Conservation (phyloP, 139 green algal genomes). For the Gonium pectorale region DNA sequence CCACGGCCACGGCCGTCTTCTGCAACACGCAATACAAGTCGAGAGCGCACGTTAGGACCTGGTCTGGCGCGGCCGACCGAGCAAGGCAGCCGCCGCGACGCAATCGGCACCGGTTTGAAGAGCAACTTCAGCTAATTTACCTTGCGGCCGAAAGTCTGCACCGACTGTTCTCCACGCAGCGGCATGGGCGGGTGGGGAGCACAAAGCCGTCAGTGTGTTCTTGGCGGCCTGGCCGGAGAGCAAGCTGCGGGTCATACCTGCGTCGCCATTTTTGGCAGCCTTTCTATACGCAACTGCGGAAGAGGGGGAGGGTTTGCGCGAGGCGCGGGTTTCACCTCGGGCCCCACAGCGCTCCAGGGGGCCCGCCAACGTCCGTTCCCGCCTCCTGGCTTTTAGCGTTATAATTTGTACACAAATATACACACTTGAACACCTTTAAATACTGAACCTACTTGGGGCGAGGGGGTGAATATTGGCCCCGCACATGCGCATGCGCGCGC, state of each 20-base stretch:
- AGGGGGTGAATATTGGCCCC: too few relatives aligned
- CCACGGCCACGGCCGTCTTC: slow-evolving; percentile 98
- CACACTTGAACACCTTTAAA: too few relatives aligned
- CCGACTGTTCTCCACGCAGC: slow-evolving; percentile 74
- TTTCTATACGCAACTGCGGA: slow-evolving; percentile 14
- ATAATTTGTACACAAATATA: too few relatives aligned
- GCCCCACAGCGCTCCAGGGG: neutral
- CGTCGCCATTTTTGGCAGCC: slow-evolving; percentile 48
- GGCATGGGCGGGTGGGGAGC: neutral
- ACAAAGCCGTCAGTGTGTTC: slow-evolving; percentile 36
- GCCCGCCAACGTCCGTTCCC: too few relatives aligned
- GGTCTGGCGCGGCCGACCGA: neutral
- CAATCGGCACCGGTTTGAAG: neutral
- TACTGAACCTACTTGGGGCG: too few relatives aligned
- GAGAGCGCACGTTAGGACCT: too few relatives aligned
- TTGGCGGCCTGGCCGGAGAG: neutral
- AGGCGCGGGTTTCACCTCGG: too few relatives aligned
- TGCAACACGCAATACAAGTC: slow-evolving; percentile 74
- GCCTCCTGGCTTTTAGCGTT: too few relatives aligned
- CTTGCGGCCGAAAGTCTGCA: slow-evolving; percentile 97
- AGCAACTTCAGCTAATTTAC: slow-evolving; percentile 38
- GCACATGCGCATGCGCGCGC: too few relatives aligned
- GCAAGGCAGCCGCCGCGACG: neutral
- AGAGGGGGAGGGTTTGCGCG: neutral
- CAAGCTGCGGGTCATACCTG: neutral